Percentiles rank a stretch among this genome's conserved stretches.
Evolutionary conservation across 768 basidiomycete species (phyloP).

Genomic region (Kwoniella dendrophila): DNA sequence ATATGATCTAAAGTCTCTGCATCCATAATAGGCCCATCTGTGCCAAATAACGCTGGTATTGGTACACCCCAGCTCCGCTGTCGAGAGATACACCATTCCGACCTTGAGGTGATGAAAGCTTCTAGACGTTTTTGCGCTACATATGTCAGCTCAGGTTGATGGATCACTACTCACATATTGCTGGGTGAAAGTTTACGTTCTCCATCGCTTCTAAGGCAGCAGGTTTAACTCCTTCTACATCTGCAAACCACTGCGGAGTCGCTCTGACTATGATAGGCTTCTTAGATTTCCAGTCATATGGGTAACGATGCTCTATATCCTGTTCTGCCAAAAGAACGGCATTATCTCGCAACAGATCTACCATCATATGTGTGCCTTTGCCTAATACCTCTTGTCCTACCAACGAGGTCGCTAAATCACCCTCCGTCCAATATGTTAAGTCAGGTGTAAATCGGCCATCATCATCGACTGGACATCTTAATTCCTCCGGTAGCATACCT

Average conservation of each 20-base stretch:
- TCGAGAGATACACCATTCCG: constrained; percentile 98
- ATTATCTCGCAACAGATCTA: constrained; percentile 64
- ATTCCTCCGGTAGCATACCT: constrained; percentile 54
- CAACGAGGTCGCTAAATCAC: constrained; percentile 59
- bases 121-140: constrained; percentile 85
- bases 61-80: constrained; percentile 98
- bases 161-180: constrained; percentile 63
- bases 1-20: constrained; percentile 71
- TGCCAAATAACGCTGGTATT: constrained; percentile 81
- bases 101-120: constrained; percentile 79
- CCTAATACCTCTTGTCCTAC: constrained; percentile 72
- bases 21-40: constrained; percentile 68
- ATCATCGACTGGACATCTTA: constrained; percentile 80
- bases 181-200: constrained; percentile 74
- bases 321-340: constrained; percentile 67
- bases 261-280: constrained; percentile 88
- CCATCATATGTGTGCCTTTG: constrained; percentile 70
- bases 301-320: constrained; percentile 81
- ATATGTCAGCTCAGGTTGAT: constrained; percentile 3
- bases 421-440: constrained; percentile 66
- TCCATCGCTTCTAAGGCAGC: constrained; percentile 70
- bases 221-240: constrained; percentile 79
- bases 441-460: constrained; percentile 70
- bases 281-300: constrained; percentile 95
- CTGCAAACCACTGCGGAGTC: constrained; percentile 97